Base-by-base conservation (phyloP, 139 green algal genomes). In the Chlamydomonas eustigma region DNA sequence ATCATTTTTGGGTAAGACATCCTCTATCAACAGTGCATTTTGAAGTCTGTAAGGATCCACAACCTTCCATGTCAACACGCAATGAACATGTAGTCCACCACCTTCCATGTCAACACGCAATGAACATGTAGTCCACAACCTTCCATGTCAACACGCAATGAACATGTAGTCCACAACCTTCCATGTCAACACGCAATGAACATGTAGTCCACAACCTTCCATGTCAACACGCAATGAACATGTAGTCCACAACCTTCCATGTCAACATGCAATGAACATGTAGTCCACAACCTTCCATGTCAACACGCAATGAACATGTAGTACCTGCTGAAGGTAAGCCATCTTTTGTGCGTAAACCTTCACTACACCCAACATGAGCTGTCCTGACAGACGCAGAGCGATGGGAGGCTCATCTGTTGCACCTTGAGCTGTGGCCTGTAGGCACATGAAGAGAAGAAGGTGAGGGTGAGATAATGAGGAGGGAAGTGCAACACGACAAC, bases 341-440 rank as follows among this genome's bases (percentile, higher is more conserved):
- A 98, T 87, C 81, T 99, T 96, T 5, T 88, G 83, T 4, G 80
- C 76, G 84, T 98, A 97, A 36, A 99, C 91, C 34, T 91, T 83
- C 34, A 97, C 93, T 2, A 99, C 87, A 28, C 96, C 96, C 32
- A 99, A 83, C 69, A 99, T 90, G 78, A 99, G 87, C 75, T 98
- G 96, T 0, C 93, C 94, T 2, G 88, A 95, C 38, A 98, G 86
- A 2, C 95, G 82, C 71, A 99, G 87, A 3, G 95, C 94, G 38
- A 99, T 82, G 0, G 95, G 95, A 4, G 90, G 92, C 63, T 97
- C 92, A 22, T 35, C 58, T n/a, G n/a, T n/a, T 37, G 8, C 58
- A 5, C 18, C 28, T 32, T 24, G 34, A 8, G 25, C 58, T 18
- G 58, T 24, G 6, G 58, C 58, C 24, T 70, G 44, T 12, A 18